Conservation (phyloP, 306 rosid species). For the Sicyos edulis region DNA sequence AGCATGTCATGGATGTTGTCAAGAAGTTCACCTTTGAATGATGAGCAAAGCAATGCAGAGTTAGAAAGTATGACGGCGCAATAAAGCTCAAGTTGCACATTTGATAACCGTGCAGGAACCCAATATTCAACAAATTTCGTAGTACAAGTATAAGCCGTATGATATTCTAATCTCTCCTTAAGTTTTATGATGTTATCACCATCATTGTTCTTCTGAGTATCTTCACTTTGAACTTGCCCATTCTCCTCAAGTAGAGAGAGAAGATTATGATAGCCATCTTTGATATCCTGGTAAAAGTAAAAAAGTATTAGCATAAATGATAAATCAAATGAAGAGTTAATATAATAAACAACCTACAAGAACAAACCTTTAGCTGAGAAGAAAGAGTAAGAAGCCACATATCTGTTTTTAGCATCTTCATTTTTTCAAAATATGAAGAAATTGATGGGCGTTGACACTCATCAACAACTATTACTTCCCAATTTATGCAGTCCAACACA, state of each 20-base stretch:
- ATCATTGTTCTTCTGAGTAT: slow-evolving; percentile 30
- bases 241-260: slow-evolving; percentile 40
- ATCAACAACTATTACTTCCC: slow-evolving; percentile 58
- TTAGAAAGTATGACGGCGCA: slow-evolving; percentile 64
- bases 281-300: slow-evolving; percentile 51
- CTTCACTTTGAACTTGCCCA: slow-evolving; percentile 23
- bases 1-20: slow-evolving; percentile 56
- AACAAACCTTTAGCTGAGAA: slow-evolving; percentile 51
- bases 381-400: slow-evolving; percentile 46
- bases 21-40: slow-evolving; percentile 39
- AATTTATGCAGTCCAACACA: slow-evolving; percentile 36
- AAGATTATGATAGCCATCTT: slow-evolving; percentile 39
- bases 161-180: slow-evolving; percentile 51
- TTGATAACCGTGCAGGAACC: slow-evolving; percentile 74
- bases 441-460: slow-evolving; percentile 38
- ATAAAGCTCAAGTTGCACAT: slow-evolving; percentile 85
- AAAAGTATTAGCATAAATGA: slow-evolving; percentile 30
- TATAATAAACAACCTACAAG: slow-evolving; percentile 18
- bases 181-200: slow-evolving; percentile 35
- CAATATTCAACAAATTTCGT: slow-evolving; percentile 72
- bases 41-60: slow-evolving; percentile 47
- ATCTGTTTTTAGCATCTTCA: slow-evolving; percentile 37
- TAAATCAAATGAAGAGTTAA: slow-evolving; percentile 21
- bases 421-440: slow-evolving; percentile 33
- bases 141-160: slow-evolving; percentile 43